Base-by-base conservation (phyloP, 257 asterid genomes). In the Hygrophila difformis region DNA sequence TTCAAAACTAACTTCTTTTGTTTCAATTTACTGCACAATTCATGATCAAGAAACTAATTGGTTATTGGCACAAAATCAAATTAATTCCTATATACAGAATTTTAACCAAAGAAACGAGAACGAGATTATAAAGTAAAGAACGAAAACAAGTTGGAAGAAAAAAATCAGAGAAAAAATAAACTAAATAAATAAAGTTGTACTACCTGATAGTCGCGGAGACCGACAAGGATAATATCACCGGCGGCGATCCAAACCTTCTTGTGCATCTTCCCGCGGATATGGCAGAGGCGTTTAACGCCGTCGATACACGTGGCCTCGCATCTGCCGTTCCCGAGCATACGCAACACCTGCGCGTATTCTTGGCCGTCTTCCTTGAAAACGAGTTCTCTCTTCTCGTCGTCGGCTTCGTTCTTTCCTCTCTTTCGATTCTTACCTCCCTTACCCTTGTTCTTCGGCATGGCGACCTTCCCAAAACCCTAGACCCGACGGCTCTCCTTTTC, bases 201-300 rank as follows among this genome's bases (percentile, higher is more conserved):
- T 28, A 65, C 94, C 93, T 87, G 97, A 57, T 87, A 87, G 56
- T 87, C 97, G 28, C 97, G 97, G 67, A 87, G 94, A 12, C 94
- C 93, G 34, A 87, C 93, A 49, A 87, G 97, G 62, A 87, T 70
- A 50, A 87, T 87, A 49, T 87, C 97, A 7, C 93, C 93, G 64
- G 93, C 84, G 49, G 97, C 93, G 62, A 87, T 83, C 97, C 94
- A 87, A 33, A 87, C 97, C 63, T 87, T 87, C 72, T 87, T 87
- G 50, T 83, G 94, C 97, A 87, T 79, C 82, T 87, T 87, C 1
- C 94, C 97, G 13, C 94, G 91, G 62, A 87, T 87, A 19, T 83
- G 97, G 52, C 91, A 80, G 49, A 83, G 97, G 50, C 94, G 94
- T 39, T 83, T 87, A 14, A 68, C 69, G 38, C 87, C 84, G 55